Base-by-base conservation (phyloP, 768 basidiomycete genomes). In the Sistotremastrum niveocremeum region DNA sequence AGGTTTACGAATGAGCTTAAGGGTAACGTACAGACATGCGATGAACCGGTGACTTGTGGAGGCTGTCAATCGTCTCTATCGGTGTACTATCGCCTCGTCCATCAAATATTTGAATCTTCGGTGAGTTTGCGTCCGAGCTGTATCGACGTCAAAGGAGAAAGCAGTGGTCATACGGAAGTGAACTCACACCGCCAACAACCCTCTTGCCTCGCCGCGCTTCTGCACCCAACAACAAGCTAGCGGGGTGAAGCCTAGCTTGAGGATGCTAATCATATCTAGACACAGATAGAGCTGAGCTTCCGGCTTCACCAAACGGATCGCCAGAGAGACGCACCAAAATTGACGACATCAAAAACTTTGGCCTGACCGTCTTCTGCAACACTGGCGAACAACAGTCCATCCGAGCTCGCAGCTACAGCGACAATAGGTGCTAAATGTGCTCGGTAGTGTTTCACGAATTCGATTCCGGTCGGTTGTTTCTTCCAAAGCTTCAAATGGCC, bases 401-500 rank as follows among this genome's bases (percentile, higher is more conserved):
- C 93, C 39, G 81, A 81, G 56, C 89, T 93, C 28, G 82, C 84
- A 28, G 84, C 84, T 4, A 97, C 81, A 6, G 75, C 78, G 4
- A 79, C 68, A 29, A 98, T 74, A 6, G 87, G 77, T 29, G 74
- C 72, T 20, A 93, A 69, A 55, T 95, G 93, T 1, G 95, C 90
- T 39, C 95, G 81, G 61, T 94, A 99, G 53, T 93, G 88, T 65
- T 99, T 99, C 49, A 98, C 94, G 55, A 97, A 98, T 65, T 98
- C 95, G 56, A 99, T 90, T 4, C 93, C 94, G 5, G 70, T 61
- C 20, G 91, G 86, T 65, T 95, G 91, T 63, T 99, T 99, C 70
- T 95, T 98, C 95, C 95, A 99, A n/a, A 99, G 64, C 62, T 99
- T 99, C 51, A 98, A 63, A 62, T 91, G 84, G 2, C 95, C 95